Conservation (phyloP, 1,284 basidiomycete species). For the Melampsora larici-populina region DNA sequence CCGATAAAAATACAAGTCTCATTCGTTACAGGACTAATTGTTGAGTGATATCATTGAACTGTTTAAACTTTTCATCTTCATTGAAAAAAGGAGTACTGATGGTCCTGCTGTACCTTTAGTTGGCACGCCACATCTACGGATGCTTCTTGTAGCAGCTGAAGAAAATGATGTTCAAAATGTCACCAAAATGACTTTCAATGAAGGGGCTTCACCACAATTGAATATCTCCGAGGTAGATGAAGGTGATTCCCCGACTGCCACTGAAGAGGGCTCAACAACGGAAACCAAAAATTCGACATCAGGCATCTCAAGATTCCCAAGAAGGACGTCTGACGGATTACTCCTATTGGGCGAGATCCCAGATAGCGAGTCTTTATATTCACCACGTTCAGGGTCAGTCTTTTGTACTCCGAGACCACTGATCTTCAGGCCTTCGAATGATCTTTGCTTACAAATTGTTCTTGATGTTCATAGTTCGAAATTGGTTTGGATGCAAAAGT, state of each 20-base stretch:
- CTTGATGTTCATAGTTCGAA: not conserved
- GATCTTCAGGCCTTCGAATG: not conserved
- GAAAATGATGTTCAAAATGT: not conserved
- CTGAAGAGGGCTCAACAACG: not conserved
- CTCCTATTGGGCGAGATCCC: slow-evolving; percentile 14
- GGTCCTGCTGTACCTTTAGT: not conserved
- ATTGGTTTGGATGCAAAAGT: not conserved
- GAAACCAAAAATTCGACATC: slow-evolving; percentile 6
- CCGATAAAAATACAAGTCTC: not conserved
- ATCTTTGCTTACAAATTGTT: not conserved
- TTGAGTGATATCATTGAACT: not conserved
- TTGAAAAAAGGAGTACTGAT: not conserved
- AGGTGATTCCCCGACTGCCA: not conserved
- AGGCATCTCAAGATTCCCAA: slow-evolving; percentile 11
- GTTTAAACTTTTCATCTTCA: not conserved
- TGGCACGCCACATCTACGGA: slow-evolving; percentile 17
- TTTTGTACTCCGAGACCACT: not conserved
- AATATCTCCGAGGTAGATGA: not conserved
- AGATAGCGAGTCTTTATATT: slow-evolving; percentile 12
- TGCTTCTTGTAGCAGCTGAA: slow-evolving; percentile 7
- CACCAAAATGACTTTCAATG: not conserved
- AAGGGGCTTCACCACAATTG: not conserved
- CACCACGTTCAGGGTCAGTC: slow-evolving; percentile 12
- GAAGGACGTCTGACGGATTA: slow-evolving; percentile 14
- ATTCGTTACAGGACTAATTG: not conserved